These are phyloP conservation scores for Teratosphaeria nubilosa DNA, from an alignment of 2,329 filamentous ascomycete species.

Conservation along the genomic window DNA sequence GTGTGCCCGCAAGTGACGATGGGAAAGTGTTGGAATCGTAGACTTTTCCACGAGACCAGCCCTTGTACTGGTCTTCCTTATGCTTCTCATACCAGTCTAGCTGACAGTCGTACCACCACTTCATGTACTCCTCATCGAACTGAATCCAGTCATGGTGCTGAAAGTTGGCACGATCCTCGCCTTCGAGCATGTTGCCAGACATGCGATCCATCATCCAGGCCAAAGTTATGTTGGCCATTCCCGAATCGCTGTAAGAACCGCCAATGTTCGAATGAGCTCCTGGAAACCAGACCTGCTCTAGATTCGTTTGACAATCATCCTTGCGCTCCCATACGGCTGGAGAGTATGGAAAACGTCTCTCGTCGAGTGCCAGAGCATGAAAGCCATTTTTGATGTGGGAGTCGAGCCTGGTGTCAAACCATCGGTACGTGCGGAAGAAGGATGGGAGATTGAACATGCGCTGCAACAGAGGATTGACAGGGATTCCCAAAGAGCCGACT, in stretches of 20 bases:
- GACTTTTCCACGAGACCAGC: slow-evolving; percentile 25
- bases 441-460: slow-evolving; percentile 13
- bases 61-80: slow-evolving; percentile 10
- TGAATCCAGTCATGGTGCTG: slow-evolving; percentile 24
- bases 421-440: slow-evolving; percentile 23
- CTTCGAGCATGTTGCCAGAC: slow-evolving; percentile 19
- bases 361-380: slow-evolving; percentile 46
- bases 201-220: slow-evolving; percentile 35
- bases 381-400: slow-evolving; percentile 43
- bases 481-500: slow-evolving; percentile 31
- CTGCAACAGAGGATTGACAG: slow-evolving; percentile 24
- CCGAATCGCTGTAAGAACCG: slow-evolving; percentile 30
- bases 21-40: slow-evolving; percentile 27
- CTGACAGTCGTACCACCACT: slow-evolving; percentile 18
- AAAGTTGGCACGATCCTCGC: slow-evolving; percentile 11
- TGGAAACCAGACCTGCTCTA: slow-evolving; percentile 46
- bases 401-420: slow-evolving; percentile 26
- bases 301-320: slow-evolving; percentile 18
- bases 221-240: slow-evolving; percentile 29
- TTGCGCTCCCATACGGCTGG: slow-evolving; percentile 41
- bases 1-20: slow-evolving; percentile 19
- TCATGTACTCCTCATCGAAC: slow-evolving; percentile 26
- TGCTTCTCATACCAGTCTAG: slow-evolving; percentile 13
- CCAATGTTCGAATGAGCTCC: slow-evolving; percentile 45
- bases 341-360: slow-evolving; percentile 40